Evolutionary conservation across 2,329 filamentous ascomycete genomes (phyloP), one percentile per base, ranked within the genome.

Genomic region (Aspergillus ochraceoroseus): DNA sequence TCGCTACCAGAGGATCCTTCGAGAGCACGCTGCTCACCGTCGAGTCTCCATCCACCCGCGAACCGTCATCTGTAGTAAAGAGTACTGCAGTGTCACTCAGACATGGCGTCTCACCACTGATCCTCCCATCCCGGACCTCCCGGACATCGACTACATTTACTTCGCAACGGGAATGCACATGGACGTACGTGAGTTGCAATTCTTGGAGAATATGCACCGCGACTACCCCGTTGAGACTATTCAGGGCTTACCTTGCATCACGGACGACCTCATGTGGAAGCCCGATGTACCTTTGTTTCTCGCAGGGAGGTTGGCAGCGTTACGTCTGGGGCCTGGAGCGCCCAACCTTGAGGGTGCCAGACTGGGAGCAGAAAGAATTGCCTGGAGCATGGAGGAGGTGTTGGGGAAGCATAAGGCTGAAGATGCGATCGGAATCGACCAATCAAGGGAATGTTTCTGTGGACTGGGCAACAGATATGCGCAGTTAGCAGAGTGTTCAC

Each of bases 321-420:
- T 90, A 50, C 73, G 79, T 41, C 65, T 90, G 0, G 85, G 85
- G 0, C 85, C 85, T 7, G 83, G 80, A 0, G 83, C 82, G 1
- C 78, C 77, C 0, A 89, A 89, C 58, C 67, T 89, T 3, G 84
- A 83, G 18, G 85, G 85, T 0, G 83, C 83, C 2, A 75, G 85
- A 48, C 57, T 81, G 17, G 83, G 83, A 0, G 84, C 85, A 0
- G 85, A 89, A 65, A 73, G 85, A 34, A 77, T 87, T 32, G 77
- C 79, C 0, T 85, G 82, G 81, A 78, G 76, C 1, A 72, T 87
- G 34, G 75, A 83, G 49, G 79, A 83, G 46, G 55, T 77, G 7
- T 45, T 81, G 28, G 66, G 59, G 15, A 26, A 25, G 5, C 7
- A 11, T 22, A 41, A 42, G 9, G 37, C 36, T 7, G 48, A 52